Conservation (phyloP, 2,329 filamentous ascomycete genomes). For the Xylariomycetidae sp. region DNA sequence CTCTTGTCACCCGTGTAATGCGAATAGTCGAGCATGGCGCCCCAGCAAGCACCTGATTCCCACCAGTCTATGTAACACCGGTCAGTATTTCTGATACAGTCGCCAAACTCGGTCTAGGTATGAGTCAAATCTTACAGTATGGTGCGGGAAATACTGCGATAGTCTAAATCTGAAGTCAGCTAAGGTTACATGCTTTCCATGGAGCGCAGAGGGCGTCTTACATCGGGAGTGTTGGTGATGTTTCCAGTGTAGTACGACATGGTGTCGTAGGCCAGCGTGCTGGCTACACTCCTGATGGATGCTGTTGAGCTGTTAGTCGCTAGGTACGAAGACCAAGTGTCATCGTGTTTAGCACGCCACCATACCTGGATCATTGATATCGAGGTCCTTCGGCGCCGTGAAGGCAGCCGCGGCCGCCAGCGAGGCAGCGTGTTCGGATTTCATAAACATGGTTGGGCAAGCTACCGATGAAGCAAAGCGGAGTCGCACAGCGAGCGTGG, state of each 20-base stretch:
- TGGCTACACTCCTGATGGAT: constrained; percentile 56
- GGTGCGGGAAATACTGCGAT: constrained; percentile 59
- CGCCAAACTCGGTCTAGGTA: no score
- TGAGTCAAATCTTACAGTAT: constrained; percentile 41
- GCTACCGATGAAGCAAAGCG: not conserved
- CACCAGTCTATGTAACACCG: constrained; percentile 45
- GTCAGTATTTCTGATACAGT: constrained; percentile 27
- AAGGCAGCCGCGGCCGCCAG: constrained; percentile 22
- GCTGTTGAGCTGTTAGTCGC: constrained; percentile 33
- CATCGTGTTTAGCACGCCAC: not conserved
- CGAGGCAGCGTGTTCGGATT: constrained; percentile 18
- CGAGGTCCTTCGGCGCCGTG: constrained; percentile 31
- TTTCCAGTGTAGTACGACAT: constrained; percentile 63
- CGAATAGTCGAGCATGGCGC: constrained; percentile 64
- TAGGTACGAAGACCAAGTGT: no score
- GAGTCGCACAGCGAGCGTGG: not conserved
- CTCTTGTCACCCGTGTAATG: constrained; percentile 56
- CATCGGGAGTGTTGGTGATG: constrained; percentile 41
- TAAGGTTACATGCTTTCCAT: not conserved
- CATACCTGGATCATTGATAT: constrained; percentile 28
- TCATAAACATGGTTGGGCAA: constrained; percentile 20
- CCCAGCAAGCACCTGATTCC: constrained; percentile 60
- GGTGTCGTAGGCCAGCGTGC: constrained; percentile 52
- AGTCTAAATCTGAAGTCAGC: constrained; percentile 30
- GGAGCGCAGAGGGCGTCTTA: constrained; percentile 20